Base-by-base conservation (phyloP, 805 yeast genomes). In the Saturnispora ahearnii region DNA sequence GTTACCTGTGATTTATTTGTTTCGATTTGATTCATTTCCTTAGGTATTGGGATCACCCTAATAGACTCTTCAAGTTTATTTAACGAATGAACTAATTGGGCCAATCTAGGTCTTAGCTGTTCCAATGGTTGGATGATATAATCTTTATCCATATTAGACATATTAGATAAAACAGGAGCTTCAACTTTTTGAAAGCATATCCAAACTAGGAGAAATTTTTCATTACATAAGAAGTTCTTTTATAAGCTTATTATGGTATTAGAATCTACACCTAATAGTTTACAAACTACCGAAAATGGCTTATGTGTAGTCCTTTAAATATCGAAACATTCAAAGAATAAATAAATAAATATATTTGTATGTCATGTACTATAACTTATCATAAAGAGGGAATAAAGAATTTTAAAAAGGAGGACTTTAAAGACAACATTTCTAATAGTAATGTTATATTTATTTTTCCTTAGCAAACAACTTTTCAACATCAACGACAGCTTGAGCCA, bases 401-500 rank as follows among this genome's bases (percentile, higher is more conserved):
- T 43, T 36, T 22, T 34, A 42, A 33, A 26, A 18, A 21, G 28
- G 28, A 44, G 24, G 11, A 9, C 13, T 31, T 21, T 30, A 18
- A 36, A 28, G 30, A 36, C 28, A 29, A 31, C 11, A 11, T 26
- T 41, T 41, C 22, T 13, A 28, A 12, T 15, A 13, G 30, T 13
- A 21, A 21, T 21, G 36, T n/a, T 30, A 13, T 5, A 46, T 13
- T 54, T 57, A 62, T 57, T 59, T 56, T 57, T 66, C 66, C 60
- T 66, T 66, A 50, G 70, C 67, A 61, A 88, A 88, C 69, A 85
- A 73, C 71, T 79, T 84, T 81, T 93, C 99, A 62, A 91, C 78
- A 65, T 93, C 98, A 63, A 86, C 77, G 61, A 93, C 84, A 59
- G 97, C 81, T 77, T 93, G 97, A 64, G 81, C 79, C 70, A 93